A percentile compares a stretch with the other conserved stretches of the same genome.
phyloP scores from a whole-genome alignment of 2,329 filamentous ascomycete species.

The Pseudocercospora fuligena region DNA sequence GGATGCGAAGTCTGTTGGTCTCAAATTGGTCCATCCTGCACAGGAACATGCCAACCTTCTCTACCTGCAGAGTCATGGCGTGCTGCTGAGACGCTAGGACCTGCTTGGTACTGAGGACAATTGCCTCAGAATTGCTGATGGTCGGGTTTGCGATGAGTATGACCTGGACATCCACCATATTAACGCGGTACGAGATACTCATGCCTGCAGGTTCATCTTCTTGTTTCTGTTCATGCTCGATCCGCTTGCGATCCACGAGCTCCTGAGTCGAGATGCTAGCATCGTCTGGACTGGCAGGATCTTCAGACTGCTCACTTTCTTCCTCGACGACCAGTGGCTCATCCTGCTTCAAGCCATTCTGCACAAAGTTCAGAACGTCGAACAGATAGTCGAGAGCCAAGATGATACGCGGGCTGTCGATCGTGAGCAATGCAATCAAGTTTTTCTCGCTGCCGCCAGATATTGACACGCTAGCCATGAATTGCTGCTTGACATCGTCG shows the following conservation, averaged over 20 bases:
- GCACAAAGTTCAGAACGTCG: conserved; percentile 81
- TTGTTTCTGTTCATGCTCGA: conserved; percentile 37
- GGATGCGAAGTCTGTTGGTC: conserved; percentile 82
- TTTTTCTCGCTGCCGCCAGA: conserved; percentile 80
- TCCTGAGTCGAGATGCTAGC: conserved; percentile 42
- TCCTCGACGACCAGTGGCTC: conserved; percentile 67
- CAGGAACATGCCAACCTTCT: conserved; percentile 95
- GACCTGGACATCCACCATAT: conserved; percentile 93
- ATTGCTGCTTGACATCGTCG: conserved; percentile 87
- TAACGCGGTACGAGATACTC: conserved; percentile 84
- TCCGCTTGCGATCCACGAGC: conserved; percentile 31
- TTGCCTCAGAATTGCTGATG: conserved; percentile 88
- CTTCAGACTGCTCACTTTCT: conserved; percentile 51
- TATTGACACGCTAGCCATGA: conserved; percentile 96
- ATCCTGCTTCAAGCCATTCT: conserved; percentile 65
- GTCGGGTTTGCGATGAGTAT: conserved; percentile 95
- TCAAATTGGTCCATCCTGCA: conserved; percentile 99
- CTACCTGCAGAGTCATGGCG: conserved; percentile 89
- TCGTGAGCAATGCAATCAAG: conserved; percentile 86
- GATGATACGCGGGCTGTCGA: conserved; percentile 93
- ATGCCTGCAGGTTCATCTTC: conserved; percentile 57
- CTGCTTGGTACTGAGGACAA: conserved; percentile 93
- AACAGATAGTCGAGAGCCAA: conserved; percentile 96
- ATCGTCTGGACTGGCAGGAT: conserved; percentile 60
- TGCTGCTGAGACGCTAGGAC: conserved; percentile 92